A percentile compares a stretch with the other conserved stretches of the same genome.
These are phyloP conservation scores for Aspergillus proliferans DNA, from an alignment of 2,329 filamentous ascomycete species.

Conservation along the genomic window DNA sequence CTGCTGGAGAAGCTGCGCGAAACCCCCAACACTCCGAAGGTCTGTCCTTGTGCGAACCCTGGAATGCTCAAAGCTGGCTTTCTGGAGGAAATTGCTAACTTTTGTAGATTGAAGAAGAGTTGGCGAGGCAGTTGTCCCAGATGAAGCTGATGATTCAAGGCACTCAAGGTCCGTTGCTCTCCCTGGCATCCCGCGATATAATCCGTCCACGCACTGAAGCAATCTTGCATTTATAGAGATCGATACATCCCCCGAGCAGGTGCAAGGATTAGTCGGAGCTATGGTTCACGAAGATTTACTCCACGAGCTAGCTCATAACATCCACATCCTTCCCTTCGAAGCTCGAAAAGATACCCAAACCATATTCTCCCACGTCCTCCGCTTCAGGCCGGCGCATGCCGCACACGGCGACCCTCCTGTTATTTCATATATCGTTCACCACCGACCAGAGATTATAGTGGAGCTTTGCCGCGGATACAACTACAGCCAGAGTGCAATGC, in stretches of 20 bases:
- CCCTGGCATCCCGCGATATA: neutral
- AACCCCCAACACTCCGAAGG: slow-evolving; percentile 51
- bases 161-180: slow-evolving; percentile 61
- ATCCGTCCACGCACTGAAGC: neutral
- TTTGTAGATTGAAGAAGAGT: slow-evolving; percentile 70
- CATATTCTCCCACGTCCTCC: slow-evolving; percentile 91
- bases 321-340: slow-evolving; percentile 87
- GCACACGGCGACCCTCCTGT: slow-evolving; percentile 73
- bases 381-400: slow-evolving; percentile 67
- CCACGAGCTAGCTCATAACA: slow-evolving; percentile 71
- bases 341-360: slow-evolving; percentile 92
- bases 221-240: slow-evolving; percentile 52
- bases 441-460: slow-evolving; percentile 78
- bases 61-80: slow-evolving; percentile 6
- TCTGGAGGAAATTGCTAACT: slow-evolving; percentile 9
- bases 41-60: slow-evolving; percentile 23
- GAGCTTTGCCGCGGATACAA: slow-evolving; percentile 87
- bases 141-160: slow-evolving; percentile 94
- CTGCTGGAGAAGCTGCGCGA: slow-evolving; percentile 57
- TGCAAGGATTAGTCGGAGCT: slow-evolving; percentile 75
- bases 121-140: slow-evolving; percentile 75
- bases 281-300: slow-evolving; percentile 87
- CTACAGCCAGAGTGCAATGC: slow-evolving; percentile 81
- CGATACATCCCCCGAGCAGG: slow-evolving; percentile 79
- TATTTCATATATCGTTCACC: slow-evolving; percentile 79